Conservation (phyloP, 176 grass and related monocot species). For the Oryza meridionalis region DNA sequence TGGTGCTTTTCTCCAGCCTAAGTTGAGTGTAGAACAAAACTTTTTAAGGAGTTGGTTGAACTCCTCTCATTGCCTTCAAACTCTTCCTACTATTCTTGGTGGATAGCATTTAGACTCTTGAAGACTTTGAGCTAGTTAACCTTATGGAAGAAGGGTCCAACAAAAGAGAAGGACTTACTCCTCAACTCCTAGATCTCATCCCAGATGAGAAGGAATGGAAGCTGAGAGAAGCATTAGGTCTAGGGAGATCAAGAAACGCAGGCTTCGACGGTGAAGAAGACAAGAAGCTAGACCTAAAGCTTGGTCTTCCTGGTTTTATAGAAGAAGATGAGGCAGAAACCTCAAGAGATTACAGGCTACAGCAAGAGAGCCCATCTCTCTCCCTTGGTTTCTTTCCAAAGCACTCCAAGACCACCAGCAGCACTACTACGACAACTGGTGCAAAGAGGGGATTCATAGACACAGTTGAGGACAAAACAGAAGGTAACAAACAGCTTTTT, state of each 20-base stretch:
- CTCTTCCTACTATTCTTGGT: conserved; percentile 9
- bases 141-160: conserved; percentile 63
- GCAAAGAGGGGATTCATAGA: conserved; percentile 70
- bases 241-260: conserved; percentile 29
- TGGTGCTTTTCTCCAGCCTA: conserved; percentile 37
- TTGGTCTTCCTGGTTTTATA: conserved; percentile 70
- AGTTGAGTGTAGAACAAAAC: conserved; percentile 57
- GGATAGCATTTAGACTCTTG: conserved; percentile 25
- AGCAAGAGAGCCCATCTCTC: conserved; percentile 50
- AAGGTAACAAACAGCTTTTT: conserved; percentile 59
- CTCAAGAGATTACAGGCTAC: conserved; percentile 33
- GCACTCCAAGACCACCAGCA: conserved; percentile 28
- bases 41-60: conserved; percentile 20
- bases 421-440: conserved; percentile 41
- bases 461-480: conserved; percentile 49
- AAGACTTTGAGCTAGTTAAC: conserved; percentile 33
- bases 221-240: conserved; percentile 19
- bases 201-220: conserved; percentile 67
- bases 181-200: conserved; percentile 83
- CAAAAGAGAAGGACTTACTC: conserved; percentile 44
- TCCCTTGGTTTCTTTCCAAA: conserved; percentile 60
- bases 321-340: conserved; percentile 23
- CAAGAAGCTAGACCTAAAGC: conserved; percentile 78
- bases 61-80: conserved; percentile 34
- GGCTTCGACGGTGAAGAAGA: conserved; percentile 57